A percentile compares a stretch with the other conserved stretches of the same genome.
phyloP scores from a whole-genome alignment of 371 early-diverging fungal genomes.

The Mortierella sp. region DNA sequence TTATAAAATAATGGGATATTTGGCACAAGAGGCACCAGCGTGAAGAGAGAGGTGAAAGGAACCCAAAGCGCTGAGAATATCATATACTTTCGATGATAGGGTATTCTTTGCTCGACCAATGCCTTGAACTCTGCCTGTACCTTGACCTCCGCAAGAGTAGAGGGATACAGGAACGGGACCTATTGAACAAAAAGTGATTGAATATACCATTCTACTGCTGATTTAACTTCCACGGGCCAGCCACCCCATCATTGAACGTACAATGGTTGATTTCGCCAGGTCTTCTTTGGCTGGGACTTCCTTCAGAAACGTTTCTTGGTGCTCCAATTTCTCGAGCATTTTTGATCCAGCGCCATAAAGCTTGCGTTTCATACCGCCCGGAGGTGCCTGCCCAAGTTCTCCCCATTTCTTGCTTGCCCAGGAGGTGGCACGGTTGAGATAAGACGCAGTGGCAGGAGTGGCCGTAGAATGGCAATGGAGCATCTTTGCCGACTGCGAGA shows the following conservation, averaged over 20 bases:
- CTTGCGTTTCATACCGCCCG: constrained; percentile 66
- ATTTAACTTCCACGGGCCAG: too few relatives aligned
- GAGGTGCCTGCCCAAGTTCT: constrained; percentile 56
- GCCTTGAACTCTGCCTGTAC: constrained; percentile 59
- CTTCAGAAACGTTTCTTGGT: constrained; percentile 84
- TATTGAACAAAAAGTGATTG: constrained; percentile 16
- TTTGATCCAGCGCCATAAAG: constrained; percentile 69
- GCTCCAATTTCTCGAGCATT: constrained; percentile 78
- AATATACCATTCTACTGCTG: too few relatives aligned
- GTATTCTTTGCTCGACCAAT: constrained; percentile 61
- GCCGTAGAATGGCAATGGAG: constrained; percentile 61
- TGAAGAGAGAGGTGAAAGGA: constrained; percentile 78
- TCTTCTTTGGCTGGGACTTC: constrained; percentile 71
- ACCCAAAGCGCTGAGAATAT: constrained; percentile 74
- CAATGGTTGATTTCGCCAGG: constrained; percentile 55
- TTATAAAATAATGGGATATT: constrained; percentile 89
- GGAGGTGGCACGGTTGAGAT: constrained; percentile 61
- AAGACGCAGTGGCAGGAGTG: constrained; percentile 55
- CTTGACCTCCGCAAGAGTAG: constrained; percentile 44
- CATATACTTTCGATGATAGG: constrained; percentile 80
- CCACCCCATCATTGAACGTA: too few relatives aligned
- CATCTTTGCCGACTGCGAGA: constrained; percentile 54
- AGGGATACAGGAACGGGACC: constrained; percentile 61
- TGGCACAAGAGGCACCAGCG: constrained; percentile 80
- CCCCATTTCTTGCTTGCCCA: constrained; percentile 77